These are phyloP conservation scores for Pyrenophora tritici-repentis DNA, from an alignment of 2,329 filamentous ascomycete species.

Conservation along the genomic window DNA sequence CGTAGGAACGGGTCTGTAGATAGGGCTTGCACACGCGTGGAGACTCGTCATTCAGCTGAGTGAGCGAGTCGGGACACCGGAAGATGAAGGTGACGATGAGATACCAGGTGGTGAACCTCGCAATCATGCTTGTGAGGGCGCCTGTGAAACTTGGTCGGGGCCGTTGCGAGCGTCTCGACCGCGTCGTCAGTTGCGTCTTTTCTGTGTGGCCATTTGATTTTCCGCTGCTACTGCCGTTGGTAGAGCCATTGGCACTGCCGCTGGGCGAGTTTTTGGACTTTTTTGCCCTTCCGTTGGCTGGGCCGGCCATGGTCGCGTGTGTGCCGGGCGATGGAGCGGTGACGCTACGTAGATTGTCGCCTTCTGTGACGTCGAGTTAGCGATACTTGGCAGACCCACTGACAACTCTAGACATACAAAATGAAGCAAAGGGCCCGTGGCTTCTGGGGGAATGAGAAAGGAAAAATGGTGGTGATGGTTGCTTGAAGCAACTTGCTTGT, in stretches of 20 bases:
- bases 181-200: constrained; percentile 29
- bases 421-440: constrained; percentile 2
- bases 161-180: constrained; percentile 21
- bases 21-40: constrained; percentile 85
- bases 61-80: constrained; percentile 74
- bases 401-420: constrained; percentile 2
- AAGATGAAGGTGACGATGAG: constrained; percentile 79
- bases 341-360: constrained; percentile 6
- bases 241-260: constrained; percentile 27
- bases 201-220: constrained; percentile 37
- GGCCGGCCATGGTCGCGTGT: constrained; percentile 43
- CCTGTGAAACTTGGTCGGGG: constrained; percentile 29
- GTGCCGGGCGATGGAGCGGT: constrained; percentile 10
- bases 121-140: constrained; percentile 39
- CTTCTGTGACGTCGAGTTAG: constrained; percentile 4
- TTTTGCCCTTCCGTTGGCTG: constrained; percentile 46
- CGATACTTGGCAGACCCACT: background rate
- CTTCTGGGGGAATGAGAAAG: constrained; percentile 17
- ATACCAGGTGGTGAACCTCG: constrained; percentile 77
- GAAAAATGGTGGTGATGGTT: constrained; percentile 18
- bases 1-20: constrained; percentile 65
- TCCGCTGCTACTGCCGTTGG: constrained; percentile 35
- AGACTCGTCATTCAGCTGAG: constrained; percentile 69
- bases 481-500: constrained; percentile 11
- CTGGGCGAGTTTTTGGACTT: constrained; percentile 40